Conservation (phyloP, 176 grass and related monocot genomes). For the Phoenix dactylifera region DNA sequence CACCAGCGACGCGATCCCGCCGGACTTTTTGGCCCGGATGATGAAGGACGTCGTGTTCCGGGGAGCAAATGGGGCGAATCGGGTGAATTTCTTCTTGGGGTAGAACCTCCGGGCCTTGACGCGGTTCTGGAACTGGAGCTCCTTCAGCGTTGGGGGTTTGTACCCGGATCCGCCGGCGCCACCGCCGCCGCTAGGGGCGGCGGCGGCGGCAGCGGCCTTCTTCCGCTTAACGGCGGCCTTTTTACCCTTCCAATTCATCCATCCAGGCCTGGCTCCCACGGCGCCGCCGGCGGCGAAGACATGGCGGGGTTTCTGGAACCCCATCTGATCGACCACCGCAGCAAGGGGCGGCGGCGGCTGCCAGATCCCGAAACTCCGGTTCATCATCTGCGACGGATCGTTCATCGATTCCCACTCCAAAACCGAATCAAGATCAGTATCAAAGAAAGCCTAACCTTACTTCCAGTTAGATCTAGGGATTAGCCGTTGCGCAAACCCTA, state of each 20-base stretch:
- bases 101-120: slow-evolving; percentile 83
- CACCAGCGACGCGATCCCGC: slow-evolving; percentile 75
- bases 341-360: slow-evolving; percentile 37
- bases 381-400: slow-evolving; percentile 65
- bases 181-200: not conserved
- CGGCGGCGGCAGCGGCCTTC: not conserved
- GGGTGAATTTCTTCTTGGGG: slow-evolving; percentile 30
- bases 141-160: slow-evolving; percentile 60
- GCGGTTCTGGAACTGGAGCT: slow-evolving; percentile 78
- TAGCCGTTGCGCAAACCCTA: slow-evolving; percentile 60
- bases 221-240: slow-evolving; percentile 8
- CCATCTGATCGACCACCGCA: slow-evolving; percentile 20
- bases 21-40: slow-evolving; percentile 80
- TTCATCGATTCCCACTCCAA: slow-evolving; percentile 21
- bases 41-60: slow-evolving; percentile 93
- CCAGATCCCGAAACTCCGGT: slow-evolving; percentile 44
- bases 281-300: slow-evolving; percentile 10
- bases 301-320: slow-evolving; percentile 5
- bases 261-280: not conserved
- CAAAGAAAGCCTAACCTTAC: too few relatives aligned
- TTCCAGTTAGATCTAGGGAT: slow-evolving; percentile 2
- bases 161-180: slow-evolving; percentile 15
- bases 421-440: too few relatives aligned
- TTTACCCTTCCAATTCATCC: not conserved
- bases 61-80: slow-evolving; percentile 65